phyloP scores from a whole-genome alignment of 2,329 filamentous ascomycete species.

The Venturia effusa region DNA sequence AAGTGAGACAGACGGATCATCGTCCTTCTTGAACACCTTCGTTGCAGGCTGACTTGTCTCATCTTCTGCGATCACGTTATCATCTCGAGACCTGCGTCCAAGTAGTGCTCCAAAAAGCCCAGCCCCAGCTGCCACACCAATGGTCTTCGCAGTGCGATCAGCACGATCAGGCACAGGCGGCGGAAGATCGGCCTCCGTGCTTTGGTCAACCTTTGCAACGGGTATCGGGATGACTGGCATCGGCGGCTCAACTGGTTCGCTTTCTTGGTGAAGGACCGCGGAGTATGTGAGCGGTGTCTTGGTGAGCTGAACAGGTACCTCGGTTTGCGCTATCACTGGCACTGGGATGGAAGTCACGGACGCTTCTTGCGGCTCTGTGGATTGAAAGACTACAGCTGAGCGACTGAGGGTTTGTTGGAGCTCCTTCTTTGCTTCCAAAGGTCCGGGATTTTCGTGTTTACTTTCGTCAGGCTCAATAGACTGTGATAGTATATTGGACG shows the following conservation, averaged over 20 bases:
- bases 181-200: background rate
- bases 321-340: constrained; percentile 10
- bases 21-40: background rate
- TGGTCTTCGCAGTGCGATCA: constrained; percentile 2
- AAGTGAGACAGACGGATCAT: background rate
- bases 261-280: constrained; percentile 11
- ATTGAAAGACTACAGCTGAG: constrained; percentile 21
- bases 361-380: constrained; percentile 19
- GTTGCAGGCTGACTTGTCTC: constrained; percentile 43
- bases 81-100: background rate
- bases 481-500: constrained; percentile 3
- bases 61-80: constrained; percentile 51
- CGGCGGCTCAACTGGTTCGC: constrained; percentile 7
- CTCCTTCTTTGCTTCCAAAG: constrained; percentile 23
- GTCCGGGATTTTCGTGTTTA: constrained; percentile 19
- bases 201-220: background rate
- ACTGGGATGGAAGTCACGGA: constrained; percentile 16
- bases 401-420: constrained; percentile 11
- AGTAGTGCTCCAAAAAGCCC: constrained; percentile 8
- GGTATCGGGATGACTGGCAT: background rate
- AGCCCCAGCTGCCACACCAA: background rate
- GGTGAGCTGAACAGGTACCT: constrained; percentile 8
- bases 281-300: constrained; percentile 14
- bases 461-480: constrained; percentile 32
- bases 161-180: background rate